These are phyloP conservation scores for Lepidium sativum DNA, from an alignment of 345 rosid genomes.

Conservation along the genomic window DNA sequence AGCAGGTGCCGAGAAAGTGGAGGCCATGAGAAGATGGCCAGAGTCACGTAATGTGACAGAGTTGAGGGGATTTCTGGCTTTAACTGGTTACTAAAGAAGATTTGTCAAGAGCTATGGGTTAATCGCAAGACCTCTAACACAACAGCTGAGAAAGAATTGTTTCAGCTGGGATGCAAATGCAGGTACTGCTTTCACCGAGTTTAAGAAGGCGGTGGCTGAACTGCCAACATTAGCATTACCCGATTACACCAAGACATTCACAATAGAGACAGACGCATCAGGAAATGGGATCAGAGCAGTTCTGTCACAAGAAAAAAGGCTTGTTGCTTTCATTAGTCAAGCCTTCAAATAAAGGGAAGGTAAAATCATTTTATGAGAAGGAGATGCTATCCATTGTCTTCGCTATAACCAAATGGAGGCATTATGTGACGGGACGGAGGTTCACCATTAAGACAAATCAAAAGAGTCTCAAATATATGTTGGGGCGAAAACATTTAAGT, in stretches of 20 bases:
- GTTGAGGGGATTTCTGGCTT: too few relatives aligned
- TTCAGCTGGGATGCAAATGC: accelerated
- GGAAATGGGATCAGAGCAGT: too few relatives aligned
- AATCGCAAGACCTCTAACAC: not conserved
- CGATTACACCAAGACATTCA: too few relatives aligned
- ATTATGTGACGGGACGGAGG: accelerated
- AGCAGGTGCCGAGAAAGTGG: not conserved
- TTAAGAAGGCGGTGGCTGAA: accelerated
- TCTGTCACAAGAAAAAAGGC: too few relatives aligned
- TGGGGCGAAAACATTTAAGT: not conserved
- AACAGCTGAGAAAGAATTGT: not conserved
- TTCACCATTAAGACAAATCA: not conserved
- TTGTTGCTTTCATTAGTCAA: too few relatives aligned
- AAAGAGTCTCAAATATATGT: not conserved
- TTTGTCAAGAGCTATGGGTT: not conserved
- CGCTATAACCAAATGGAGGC: not conserved
- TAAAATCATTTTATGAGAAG: not conserved
- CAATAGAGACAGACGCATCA: too few relatives aligned
- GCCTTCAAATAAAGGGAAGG: too few relatives aligned
- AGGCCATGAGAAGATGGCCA: not conserved
- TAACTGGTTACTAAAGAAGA: not conserved
- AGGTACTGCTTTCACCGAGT: accelerated
- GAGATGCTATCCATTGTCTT: not conserved
- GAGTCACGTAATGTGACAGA: accelerated
- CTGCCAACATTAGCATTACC: not conserved